Evolutionary conservation across 1,284 basidiomycete species (phyloP), one percentile per base, ranked within the genome.

Genomic region (Cerrena zonata): DNA sequence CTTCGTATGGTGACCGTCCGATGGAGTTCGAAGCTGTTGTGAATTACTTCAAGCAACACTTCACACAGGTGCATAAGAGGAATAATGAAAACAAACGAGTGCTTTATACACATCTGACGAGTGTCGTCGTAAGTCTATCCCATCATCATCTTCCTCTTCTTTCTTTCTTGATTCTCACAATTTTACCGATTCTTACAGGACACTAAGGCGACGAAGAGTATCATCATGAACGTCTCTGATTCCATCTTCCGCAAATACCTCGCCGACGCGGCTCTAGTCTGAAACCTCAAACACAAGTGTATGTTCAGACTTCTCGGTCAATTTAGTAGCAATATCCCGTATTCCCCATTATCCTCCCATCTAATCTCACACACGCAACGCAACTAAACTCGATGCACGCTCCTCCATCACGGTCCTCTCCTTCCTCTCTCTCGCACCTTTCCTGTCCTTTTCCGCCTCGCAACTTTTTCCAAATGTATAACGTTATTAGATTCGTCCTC

Each of bases 31-130:
- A 89, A 51, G 76, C 84, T 1, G 86, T 88, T 5, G 80, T 89
- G 25, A 79, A 84, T 55, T 91, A 91, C 65, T 91, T 91, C 77
- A 81, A 84, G 5, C 84, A 87, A 19, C 89, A 91, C 58, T 90
- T 90, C 68, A 69, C 87, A 48, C 87, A 90, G 62, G 86, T 88
- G 10, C 87, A 90, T 63, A 74, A 84, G 56, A 76, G 77, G 56
- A 89, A 86, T 54, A 89, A 89, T 58, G 84, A 88, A 61, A 86
- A 82, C 61, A 78, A 82, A 46, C 78, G 86, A 43, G 86, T 88
- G 18, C 68, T 90, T 2, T 90, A 89, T 61, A 86, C 85, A 13
- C 86, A 89, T 63, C 74, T 89, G 58, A 89, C 86, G 5, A 89
- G 80, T 58, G 87, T 87, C 26, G 86, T 88, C 52, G 85, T 88